Evolutionary conservation across 169 alveolate species (phyloP), one percentile per base, ranked within the genome.

Genomic region (Cryptosporidium sp.): DNA sequence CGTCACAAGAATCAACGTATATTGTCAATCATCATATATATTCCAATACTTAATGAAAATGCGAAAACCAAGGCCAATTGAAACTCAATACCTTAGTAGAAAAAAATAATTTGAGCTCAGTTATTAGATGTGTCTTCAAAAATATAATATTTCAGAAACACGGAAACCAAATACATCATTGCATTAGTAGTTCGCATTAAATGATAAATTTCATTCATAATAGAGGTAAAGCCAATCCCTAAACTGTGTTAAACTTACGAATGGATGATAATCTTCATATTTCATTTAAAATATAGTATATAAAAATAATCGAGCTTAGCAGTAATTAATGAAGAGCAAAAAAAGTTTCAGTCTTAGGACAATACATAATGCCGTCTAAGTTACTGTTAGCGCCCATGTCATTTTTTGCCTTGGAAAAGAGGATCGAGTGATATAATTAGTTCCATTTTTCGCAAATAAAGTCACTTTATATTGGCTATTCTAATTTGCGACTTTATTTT

Each of bases 131-230:
- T 80, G 43, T 80, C 89, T 80, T 80, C 89, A 80, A 67, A 80
- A 73, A 80, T 35, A 62, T 9, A 62, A 23, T 21, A 39, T 80
- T 80, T 80, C 89, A 65, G 89, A 80, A 80, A 80, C 89, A 80
- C 89, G 89, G 89, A 80, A 80, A 80, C 89, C 89, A 80, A 80
- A 80, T 45, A 23, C 71, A 80, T 80, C 89, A 80, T 80, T 37
- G 86, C 86, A 52, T 7, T 59, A 21, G 5, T 2, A 23, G 10
- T 21, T 55, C 35, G 35, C 67, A 23, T 21, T 8, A n/a, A 16
- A 26, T 26, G 67, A 6, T 55, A 67, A 18, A 67, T 33, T 33
- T n/a, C 73, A 67, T 67, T 8, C 73, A 0, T 29, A 67, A 67
- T 67, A 67, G 8, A 67, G 73, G 51, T 67, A 67, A 26, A 37